Evolutionary conservation across 2,329 filamentous ascomycete species (phyloP).

Genomic region (Lecanicillium sp.): DNA sequence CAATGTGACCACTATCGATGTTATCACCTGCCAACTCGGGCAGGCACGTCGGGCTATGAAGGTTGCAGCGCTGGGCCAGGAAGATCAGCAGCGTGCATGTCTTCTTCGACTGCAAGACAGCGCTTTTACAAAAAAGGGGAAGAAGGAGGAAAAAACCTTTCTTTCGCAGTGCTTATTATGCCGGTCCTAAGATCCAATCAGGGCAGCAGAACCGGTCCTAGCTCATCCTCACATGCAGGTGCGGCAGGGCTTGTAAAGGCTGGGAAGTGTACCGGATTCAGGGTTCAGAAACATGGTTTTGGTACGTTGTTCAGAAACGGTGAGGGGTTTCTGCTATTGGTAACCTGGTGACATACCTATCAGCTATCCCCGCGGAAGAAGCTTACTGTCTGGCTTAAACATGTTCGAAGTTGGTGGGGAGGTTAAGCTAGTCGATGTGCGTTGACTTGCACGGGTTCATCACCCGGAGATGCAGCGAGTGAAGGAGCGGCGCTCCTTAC

Average conservation of each 20-base stretch:
- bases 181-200: background rate
- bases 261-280: background rate
- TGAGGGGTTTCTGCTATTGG: background rate
- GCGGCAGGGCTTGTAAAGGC: background rate
- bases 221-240: slow-evolving; percentile 2
- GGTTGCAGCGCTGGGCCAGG: too few species aligned
- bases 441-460: background rate
- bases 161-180: slow-evolving; percentile 2
- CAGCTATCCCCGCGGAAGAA: background rate
- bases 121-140: too few species aligned
- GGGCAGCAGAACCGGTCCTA: background rate
- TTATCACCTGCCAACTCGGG: too few species aligned
- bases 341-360: background rate
- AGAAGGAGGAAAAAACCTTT: too few species aligned
- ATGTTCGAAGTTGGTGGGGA: background rate
- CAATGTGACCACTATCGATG: too few species aligned
- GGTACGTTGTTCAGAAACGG: background rate
- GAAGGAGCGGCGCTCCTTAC: background rate
- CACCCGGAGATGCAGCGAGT: background rate
- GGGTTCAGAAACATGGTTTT: background rate
- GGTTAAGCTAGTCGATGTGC: background rate
- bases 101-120: too few species aligned
- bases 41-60: too few species aligned
- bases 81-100: too few species aligned
- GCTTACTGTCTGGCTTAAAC: too few species aligned